These are phyloP conservation scores for Dendryphion nanum DNA, from an alignment of 2,329 filamentous ascomycete genomes.

Conservation along the genomic window DNA sequence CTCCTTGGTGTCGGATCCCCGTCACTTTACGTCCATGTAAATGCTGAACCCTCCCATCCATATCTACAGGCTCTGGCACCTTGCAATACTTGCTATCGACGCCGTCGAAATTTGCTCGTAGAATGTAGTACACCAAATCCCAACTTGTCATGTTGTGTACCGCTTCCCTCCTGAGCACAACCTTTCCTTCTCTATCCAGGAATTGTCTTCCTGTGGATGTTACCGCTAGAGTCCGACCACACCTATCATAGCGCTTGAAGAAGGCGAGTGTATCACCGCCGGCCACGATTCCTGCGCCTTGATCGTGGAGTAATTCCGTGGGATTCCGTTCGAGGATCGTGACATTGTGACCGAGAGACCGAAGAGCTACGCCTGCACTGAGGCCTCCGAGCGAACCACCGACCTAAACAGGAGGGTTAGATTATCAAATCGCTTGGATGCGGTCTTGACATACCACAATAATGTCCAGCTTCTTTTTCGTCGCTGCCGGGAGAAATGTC, in stretches of 20 bases:
- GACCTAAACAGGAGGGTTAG: conserved; percentile 15
- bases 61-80: conserved; percentile 12
- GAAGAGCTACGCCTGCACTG: conserved; percentile 26
- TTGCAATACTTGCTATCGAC: conserved; percentile 25
- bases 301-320: conserved; percentile 27
- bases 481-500: conserved; percentile 8
- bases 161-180: conserved; percentile 27
- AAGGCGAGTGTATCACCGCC: conserved; percentile 28
- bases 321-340: conserved; percentile 33
- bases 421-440: background rate
- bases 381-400: conserved; percentile 31
- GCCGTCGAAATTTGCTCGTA: conserved; percentile 31
- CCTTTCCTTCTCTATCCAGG: conserved; percentile 23
- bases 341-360: conserved; percentile 21
- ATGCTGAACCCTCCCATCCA: conserved; percentile 16
- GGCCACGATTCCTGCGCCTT: conserved; percentile 34
- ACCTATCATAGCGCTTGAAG: conserved; percentile 29
- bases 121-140: conserved; percentile 32
- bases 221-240: conserved; percentile 21
- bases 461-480: conserved; percentile 20
- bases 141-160: conserved; percentile 38
- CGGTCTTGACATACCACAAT: conserved; percentile 18
- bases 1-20: conserved; percentile 14
- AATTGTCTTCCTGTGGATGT: conserved; percentile 26
- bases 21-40: conserved; percentile 25